Evolutionary conservation across 345 rosid species (phyloP).

Genomic region (Pugionium dolabratum): DNA sequence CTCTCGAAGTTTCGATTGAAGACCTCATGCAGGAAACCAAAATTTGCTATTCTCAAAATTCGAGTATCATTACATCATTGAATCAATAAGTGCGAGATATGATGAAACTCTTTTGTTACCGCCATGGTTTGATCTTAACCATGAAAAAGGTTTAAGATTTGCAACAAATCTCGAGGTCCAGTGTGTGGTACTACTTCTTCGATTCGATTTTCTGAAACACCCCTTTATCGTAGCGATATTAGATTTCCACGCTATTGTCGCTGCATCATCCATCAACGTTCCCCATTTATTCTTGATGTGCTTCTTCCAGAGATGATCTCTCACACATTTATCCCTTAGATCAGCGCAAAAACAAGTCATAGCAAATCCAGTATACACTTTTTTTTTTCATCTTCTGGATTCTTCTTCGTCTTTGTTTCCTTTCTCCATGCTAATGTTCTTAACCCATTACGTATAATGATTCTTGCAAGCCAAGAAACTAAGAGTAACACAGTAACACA

Average conservation of each 20-base stretch:
- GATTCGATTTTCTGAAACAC: constrained; percentile 14
- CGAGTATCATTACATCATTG: constrained; percentile 70
- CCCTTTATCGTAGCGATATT: constrained; percentile 44
- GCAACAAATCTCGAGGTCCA: constrained; percentile 41
- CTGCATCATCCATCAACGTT: constrained; percentile 61
- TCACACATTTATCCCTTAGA: constrained; percentile 57
- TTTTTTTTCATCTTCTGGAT: constrained; percentile 35
- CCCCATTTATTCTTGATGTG: constrained; percentile 85
- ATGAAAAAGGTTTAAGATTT: constrained; percentile 48
- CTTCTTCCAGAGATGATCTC: constrained; percentile 72
- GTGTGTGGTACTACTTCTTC: constrained; percentile 26
- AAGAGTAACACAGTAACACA: constrained; percentile 26
- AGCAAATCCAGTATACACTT: constrained; percentile 60
- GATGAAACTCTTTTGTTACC: constrained; percentile 24
- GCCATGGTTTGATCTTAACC: constrained; percentile 43
- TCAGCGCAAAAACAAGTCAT: constrained; percentile 71
- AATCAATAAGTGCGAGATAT: constrained; percentile 45
- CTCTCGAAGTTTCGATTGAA: constrained; percentile 61
- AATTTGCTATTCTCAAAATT: constrained; percentile 77
- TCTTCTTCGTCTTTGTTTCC: constrained; percentile 26
- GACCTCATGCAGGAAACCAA: constrained; percentile 90
- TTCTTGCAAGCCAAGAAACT: constrained; percentile 36
- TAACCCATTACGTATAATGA: background rate
- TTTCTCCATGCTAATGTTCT: constrained; percentile 16
- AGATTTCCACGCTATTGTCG: constrained; percentile 63